Base-by-base conservation (phyloP, 75 land plant genomes). In the Adiantum capillusveneris region DNA sequence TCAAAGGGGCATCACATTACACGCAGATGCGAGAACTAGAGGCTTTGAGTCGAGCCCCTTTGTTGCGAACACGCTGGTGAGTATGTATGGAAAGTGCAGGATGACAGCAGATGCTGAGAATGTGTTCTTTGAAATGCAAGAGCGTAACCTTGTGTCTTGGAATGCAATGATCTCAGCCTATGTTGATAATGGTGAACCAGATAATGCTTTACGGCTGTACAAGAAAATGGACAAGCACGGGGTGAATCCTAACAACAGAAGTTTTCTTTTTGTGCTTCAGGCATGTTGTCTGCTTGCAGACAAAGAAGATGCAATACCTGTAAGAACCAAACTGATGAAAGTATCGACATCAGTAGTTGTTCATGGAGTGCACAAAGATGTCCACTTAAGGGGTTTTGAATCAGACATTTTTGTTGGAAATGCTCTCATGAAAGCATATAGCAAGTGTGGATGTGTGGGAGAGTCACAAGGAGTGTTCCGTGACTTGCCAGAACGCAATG, bases 401-500 rank as follows among this genome's bases (percentile, higher is more conserved):
- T 34, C 37, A 5, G 37, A 34, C 9, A 34, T 3, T 34, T 34
- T 34, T 34, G 37, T 34, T 9, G 37, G 37, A 9, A 34, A 34
- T 34, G 3, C 37, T 5, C 37, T 34, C 3, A 34, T 34, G 37
- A 34, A 34, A 34, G 37, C 37, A 42, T 60, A 44, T 43, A 28
- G 44, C 0, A 60, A 60, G 28, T 60, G 62, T 2, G 51, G 62
- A 13, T 14, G 49, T 43, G n/a, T 60, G 25, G 51, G 26, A n/a
- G 51, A 60, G 26, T 37, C 62, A 43, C 45, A 42, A n/a, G 49
- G 25, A 41, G 26, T 26, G n/a, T 60, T 60, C 37, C 25, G 18
- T 28, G n/a, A 21, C 43, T 41, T 60, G 62, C 18, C 53, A n/a
- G 62, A 60, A 43, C n/a, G 53, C 1, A 22, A 43, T 60, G 49